These are phyloP conservation scores for Talaromyces funiculosus DNA, from an alignment of 2,329 filamentous ascomycete genomes.

Conservation along the genomic window DNA sequence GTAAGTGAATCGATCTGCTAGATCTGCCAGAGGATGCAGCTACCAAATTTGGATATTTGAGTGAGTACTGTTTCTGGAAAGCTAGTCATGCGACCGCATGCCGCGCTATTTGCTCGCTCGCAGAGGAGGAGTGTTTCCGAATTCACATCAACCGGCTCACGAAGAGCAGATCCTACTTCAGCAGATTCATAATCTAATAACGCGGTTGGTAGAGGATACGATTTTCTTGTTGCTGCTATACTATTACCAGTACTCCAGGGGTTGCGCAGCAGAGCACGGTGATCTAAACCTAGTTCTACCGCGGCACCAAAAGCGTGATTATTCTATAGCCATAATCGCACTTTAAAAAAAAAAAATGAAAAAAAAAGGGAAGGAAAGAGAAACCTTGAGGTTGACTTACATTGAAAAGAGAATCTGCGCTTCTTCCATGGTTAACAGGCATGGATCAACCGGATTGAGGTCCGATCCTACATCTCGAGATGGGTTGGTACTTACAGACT, in stretches of 20 bases:
- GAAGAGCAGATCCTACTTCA: neutral
- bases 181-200: neutral
- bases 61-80: slow-evolving; percentile 28
- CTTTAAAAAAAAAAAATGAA: too few species aligned
- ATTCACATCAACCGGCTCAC: neutral
- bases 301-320: slow-evolving; percentile 26
- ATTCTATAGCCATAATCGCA: slow-evolving; percentile 27
- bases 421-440: slow-evolving; percentile 26
- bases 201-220: neutral
- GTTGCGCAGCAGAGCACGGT: slow-evolving; percentile 5
- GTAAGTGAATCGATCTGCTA: slow-evolving; percentile 25
- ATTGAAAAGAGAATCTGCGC: slow-evolving; percentile 23
- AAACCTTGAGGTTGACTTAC: slow-evolving; percentile 14
- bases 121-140: slow-evolving; percentile 20
- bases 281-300: slow-evolving; percentile 24
- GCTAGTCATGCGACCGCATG: slow-evolving; percentile 21
- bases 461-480: slow-evolving; percentile 24
- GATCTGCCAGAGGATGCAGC: slow-evolving; percentile 24
- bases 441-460: slow-evolving; percentile 25
- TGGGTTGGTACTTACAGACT: slow-evolving; percentile 5
- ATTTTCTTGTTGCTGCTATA: neutral
- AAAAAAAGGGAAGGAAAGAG: neutral
- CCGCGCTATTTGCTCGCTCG: slow-evolving; percentile 28
- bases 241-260: neutral
- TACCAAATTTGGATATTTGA: slow-evolving; percentile 24